phyloP scores from a whole-genome alignment of 2,329 filamentous ascomycete genomes.

The Coleophoma cylindrospora region DNA sequence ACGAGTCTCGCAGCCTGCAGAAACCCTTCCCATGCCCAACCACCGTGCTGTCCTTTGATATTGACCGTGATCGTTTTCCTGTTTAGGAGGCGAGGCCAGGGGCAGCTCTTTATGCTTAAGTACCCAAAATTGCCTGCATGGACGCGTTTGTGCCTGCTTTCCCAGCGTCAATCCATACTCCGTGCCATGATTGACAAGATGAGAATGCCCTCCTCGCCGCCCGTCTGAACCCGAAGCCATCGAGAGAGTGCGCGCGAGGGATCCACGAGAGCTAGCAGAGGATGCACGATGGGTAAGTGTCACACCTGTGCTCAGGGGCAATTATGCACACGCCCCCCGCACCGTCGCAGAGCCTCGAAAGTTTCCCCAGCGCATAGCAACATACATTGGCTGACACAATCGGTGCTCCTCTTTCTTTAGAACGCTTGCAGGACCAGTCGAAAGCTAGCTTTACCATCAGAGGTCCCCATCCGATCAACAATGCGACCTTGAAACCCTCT shows the following conservation, averaged over 20 bases:
- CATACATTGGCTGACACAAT: conserved; percentile 15
- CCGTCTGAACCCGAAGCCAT: too few species aligned
- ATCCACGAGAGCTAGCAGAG: background rate
- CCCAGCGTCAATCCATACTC: too few species aligned
- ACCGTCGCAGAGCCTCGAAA: background rate
- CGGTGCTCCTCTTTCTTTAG: conserved; percentile 17
- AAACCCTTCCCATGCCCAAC: too few species aligned
- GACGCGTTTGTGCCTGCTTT: background rate
- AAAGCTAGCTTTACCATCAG: conserved; percentile 12
- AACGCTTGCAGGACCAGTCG: conserved; percentile 19
- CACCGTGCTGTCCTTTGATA: too few species aligned
- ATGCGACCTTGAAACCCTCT: conserved; percentile 23
- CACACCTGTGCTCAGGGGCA: background rate
- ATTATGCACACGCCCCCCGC: background rate
- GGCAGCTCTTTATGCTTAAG: background rate
- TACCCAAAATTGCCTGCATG: background rate
- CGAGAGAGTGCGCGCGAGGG: too few species aligned
- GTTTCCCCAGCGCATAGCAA: background rate
- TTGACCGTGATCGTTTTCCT: background rate
- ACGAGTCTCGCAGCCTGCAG: too few species aligned
- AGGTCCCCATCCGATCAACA: conserved; percentile 14
- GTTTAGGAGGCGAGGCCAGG: background rate
- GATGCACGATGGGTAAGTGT: background rate
- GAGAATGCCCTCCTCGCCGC: too few species aligned
- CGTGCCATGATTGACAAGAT: too few species aligned